Percentiles rank a stretch among this genome's conserved stretches.
Evolutionary conservation across 257 asterid species (phyloP).

Genomic region (Hygrophila difformis): DNA sequence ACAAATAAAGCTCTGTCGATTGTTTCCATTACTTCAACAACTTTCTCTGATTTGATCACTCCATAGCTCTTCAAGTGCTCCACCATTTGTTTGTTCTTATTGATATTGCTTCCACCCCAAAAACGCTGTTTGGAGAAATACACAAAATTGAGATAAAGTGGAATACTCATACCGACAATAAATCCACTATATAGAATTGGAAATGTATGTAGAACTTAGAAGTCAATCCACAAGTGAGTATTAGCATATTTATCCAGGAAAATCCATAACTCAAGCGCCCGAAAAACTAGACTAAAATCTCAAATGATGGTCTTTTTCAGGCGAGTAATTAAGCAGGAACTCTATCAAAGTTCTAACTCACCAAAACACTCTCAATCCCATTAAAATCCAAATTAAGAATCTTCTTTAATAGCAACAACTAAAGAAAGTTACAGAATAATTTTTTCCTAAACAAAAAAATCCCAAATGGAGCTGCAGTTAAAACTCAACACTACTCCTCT

Average conservation of each 20-base stretch:
- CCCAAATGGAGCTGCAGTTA: conserved; percentile 10
- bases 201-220: no score
- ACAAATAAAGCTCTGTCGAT: conserved; percentile 82
- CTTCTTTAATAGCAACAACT: background rate
- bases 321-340: background rate
- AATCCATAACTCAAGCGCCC: no score
- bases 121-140: conserved; percentile 40
- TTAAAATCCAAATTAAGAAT: background rate
- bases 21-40: conserved; percentile 62
- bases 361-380: background rate
- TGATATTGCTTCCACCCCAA: conserved; percentile 31
- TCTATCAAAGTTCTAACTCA: background rate
- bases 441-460: background rate
- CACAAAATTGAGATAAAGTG: conserved; percentile 29
- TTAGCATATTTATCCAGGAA: background rate
- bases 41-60: conserved; percentile 44
- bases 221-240: background rate
- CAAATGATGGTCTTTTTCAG: no score
- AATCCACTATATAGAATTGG: no score
- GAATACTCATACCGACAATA: no score
- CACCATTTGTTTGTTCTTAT: conserved; percentile 55
- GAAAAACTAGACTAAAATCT: background rate
- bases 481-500: background rate
- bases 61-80: conserved; percentile 51
- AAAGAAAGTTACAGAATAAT: no score